A percentile compares a stretch with the other conserved stretches of the same genome.
Conservation (phyloP, 2,329 filamentous ascomycete genomes). For the Ceratocystis alfenasii region DNA sequence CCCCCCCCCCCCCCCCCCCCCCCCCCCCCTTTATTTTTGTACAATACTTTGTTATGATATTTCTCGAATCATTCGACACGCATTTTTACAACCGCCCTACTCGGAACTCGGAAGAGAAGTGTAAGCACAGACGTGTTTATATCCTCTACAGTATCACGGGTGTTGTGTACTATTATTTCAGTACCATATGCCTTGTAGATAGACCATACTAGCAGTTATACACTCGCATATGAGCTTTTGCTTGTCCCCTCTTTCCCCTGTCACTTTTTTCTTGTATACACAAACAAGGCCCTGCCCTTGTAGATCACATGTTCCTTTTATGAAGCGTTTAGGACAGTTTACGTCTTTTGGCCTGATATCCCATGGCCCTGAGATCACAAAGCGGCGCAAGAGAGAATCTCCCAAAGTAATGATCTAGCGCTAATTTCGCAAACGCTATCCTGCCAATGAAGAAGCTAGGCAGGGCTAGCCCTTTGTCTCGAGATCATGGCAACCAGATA, state of each 20-base stretch:
- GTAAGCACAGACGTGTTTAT: background rate
- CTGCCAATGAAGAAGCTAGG: background rate
- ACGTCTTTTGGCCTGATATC: slow-evolving; percentile 42
- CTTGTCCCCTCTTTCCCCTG: background rate
- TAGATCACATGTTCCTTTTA: background rate
- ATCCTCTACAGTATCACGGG: slow-evolving; percentile 23
- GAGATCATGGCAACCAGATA: background rate
- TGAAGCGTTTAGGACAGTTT: slow-evolving; percentile 42
- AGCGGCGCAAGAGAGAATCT: slow-evolving; percentile 46
- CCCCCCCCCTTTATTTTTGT: background rate
- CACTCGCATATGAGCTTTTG: background rate
- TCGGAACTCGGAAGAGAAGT: background rate
- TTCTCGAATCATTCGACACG: slow-evolving; percentile 6
- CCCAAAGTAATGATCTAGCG: background rate
- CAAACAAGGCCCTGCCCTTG: background rate
- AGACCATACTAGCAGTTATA: slow-evolving; percentile 26
- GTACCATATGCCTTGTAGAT: slow-evolving; percentile 15
- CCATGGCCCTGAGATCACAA: slow-evolving; percentile 48
- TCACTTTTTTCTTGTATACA: background rate
- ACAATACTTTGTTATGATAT: slow-evolving; percentile 19
- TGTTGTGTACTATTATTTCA: slow-evolving; percentile 16
- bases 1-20: background rate
- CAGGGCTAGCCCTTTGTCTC: background rate
- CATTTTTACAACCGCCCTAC: slow-evolving; percentile 3
- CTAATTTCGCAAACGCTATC: background rate